Evolutionary conservation across 2,329 filamentous ascomycete genomes (phyloP).

Genomic region (Huntiella decipiens): DNA sequence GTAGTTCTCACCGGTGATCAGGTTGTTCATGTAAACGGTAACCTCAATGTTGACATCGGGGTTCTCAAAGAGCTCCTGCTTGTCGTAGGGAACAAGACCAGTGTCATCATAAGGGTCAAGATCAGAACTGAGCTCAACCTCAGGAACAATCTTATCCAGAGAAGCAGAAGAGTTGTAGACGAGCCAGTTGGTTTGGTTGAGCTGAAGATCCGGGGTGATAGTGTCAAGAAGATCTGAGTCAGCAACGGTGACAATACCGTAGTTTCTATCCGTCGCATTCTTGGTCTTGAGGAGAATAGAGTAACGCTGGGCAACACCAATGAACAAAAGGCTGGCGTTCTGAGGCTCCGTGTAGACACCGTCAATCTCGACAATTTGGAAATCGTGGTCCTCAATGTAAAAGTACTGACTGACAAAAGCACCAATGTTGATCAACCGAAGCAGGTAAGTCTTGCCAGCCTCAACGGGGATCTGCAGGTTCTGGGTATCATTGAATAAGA

Average conservation of each 20-base stretch:
- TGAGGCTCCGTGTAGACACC: conserved; percentile 29
- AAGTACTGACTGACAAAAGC: conserved; percentile 32
- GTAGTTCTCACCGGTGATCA: conserved; percentile 36
- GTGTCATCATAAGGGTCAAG: conserved; percentile 39
- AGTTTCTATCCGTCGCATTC: conserved; percentile 26
- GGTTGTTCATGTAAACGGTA: conserved; percentile 29
- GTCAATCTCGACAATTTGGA: conserved; percentile 25
- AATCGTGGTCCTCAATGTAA: conserved; percentile 24
- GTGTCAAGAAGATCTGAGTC: conserved; percentile 13
- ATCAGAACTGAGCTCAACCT: conserved; percentile 20
- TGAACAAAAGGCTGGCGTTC: conserved; percentile 25
- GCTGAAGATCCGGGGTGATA: conserved; percentile 34
- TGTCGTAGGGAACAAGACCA: conserved; percentile 33
- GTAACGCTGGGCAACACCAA: conserved; percentile 31
- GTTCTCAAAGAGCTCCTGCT: conserved; percentile 26
- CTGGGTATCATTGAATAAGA: conserved; percentile 32
- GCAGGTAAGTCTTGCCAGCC: conserved; percentile 31
- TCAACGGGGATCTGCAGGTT: conserved; percentile 25
- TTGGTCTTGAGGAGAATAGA: conserved; percentile 28
- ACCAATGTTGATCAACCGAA: conserved; percentile 33
- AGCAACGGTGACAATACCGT: conserved; percentile 20
- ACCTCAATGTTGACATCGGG: conserved; percentile 33
- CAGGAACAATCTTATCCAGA: conserved; percentile 14
- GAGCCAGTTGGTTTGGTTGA: conserved; percentile 22
- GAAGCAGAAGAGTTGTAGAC: conserved; percentile 16